Evolutionary conservation across 169 alveolate species (phyloP).

Genomic region (Prorocentrum cordatum): DNA sequence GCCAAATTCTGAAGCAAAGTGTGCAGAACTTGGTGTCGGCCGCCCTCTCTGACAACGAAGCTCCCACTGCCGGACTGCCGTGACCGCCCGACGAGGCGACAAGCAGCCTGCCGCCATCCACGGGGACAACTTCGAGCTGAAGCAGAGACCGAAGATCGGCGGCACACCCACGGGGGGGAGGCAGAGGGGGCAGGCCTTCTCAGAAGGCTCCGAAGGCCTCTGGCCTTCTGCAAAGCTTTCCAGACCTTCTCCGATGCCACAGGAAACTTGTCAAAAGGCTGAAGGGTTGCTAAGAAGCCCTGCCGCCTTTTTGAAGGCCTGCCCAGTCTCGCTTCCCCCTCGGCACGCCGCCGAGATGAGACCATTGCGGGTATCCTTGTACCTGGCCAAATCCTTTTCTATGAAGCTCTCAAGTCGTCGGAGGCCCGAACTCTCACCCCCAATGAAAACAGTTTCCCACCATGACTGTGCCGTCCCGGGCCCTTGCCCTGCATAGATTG

Average conservation of each 20-base stretch:
- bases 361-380: conserved; percentile 43
- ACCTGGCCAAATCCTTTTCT: neutral
- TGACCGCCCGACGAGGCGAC: neutral
- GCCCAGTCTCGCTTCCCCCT: neutral
- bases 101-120: conserved; percentile 20
- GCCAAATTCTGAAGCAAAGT: neutral
- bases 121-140: conserved; percentile 23
- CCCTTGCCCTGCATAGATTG: no score
- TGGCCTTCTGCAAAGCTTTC: no score
- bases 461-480: neutral
- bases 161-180: no score
- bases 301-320: no score
- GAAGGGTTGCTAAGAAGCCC: no score
- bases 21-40: neutral
- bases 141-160: neutral
- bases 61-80: neutral
- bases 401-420: neutral
- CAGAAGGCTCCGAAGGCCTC: no score
- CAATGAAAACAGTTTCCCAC: conserved; percentile 4
- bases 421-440: neutral
- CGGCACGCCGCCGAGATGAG: neutral
- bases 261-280: no score
- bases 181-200: no score
- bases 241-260: no score
- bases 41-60: neutral